Conservation (phyloP, 495 filamentous ascomycete species). For the Penicillium longicatenatum region DNA sequence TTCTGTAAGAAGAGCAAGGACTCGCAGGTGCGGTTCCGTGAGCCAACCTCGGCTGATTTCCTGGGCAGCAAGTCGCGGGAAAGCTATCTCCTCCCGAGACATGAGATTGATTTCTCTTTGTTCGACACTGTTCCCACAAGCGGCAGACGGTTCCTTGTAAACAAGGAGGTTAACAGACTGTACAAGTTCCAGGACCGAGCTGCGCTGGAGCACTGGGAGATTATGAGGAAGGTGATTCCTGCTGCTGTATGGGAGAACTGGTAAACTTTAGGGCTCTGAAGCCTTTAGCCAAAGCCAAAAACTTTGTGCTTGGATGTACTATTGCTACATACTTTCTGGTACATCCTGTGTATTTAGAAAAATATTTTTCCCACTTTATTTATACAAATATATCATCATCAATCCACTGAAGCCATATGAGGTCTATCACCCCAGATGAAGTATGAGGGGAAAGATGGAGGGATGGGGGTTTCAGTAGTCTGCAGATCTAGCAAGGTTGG, state of each 20-base stretch:
- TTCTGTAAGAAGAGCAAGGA: constrained; percentile 51
- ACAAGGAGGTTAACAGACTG: constrained; percentile 55
- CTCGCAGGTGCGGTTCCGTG: constrained; percentile 63
- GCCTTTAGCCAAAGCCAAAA: neutral
- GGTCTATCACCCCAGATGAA: too few species aligned
- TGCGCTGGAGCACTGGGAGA: constrained; percentile 82
- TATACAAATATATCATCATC: neutral
- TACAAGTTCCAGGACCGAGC: constrained; percentile 69
- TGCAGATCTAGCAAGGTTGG: too few species aligned
- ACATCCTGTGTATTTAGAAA: constrained; percentile 4
- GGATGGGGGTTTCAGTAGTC: too few species aligned
- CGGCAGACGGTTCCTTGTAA: constrained; percentile 27
- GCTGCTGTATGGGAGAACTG: constrained; percentile 82
- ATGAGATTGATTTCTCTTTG: constrained; percentile 64
- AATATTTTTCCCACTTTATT: neutral
- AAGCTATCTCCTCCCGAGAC: constrained; percentile 68
- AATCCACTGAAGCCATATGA: neutral
- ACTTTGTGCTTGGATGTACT: neutral
- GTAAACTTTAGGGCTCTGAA: constrained; percentile 45
- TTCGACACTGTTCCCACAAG: constrained; percentile 41
- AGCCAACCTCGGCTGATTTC: constrained; percentile 65
- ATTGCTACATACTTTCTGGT: constrained; percentile 1
- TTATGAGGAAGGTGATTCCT: constrained; percentile 87
- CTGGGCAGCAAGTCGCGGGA: constrained; percentile 69
- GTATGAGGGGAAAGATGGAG: too few species aligned